These are phyloP conservation scores for Colletotrichum sp. DNA, from an alignment of 2,329 filamentous ascomycete species.

Conservation along the genomic window DNA sequence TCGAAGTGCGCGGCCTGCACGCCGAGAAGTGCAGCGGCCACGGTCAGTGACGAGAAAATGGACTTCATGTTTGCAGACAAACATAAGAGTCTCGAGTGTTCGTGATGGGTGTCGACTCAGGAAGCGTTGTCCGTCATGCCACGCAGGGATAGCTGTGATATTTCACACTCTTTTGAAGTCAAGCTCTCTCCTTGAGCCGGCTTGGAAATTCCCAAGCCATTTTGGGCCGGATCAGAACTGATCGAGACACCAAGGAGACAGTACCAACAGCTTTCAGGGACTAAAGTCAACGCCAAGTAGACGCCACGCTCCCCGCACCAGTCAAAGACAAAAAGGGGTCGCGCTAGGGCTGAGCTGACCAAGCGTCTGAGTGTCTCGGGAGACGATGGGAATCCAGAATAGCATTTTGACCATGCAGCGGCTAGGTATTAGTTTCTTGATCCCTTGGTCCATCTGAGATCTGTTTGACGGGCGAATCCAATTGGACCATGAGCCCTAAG, in stretches of 20 bases:
- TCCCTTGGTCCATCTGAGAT: not conserved
- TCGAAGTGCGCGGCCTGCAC: slow-evolving; percentile 30
- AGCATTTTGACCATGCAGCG: not conserved
- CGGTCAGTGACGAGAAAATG: slow-evolving; percentile 20
- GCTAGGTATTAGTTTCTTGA: not conserved
- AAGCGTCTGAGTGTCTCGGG: not conserved
- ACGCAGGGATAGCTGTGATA: not conserved
- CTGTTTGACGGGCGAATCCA: no score
- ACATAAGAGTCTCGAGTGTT: not conserved
- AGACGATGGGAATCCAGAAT: not conserved
- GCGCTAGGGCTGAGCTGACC: not conserved
- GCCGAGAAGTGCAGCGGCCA: slow-evolving; percentile 27
- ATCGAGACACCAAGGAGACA: not conserved
- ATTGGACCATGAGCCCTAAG: not conserved
- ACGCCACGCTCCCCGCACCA: not conserved
- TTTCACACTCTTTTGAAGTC: not conserved
- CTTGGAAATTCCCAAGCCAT: not conserved
- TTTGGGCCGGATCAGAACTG: not conserved
- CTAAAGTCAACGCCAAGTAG: not conserved
- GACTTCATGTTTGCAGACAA: no score
- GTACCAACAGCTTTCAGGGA: not conserved
- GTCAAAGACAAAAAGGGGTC: not conserved
- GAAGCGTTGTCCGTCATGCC: not conserved
- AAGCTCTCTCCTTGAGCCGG: not conserved
- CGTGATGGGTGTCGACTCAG: not conserved